Evolutionary conservation across 139 green algal species (phyloP), one percentile per base, ranked within the genome.

Genomic region (Chlamydomonas asymmetrica): DNA sequence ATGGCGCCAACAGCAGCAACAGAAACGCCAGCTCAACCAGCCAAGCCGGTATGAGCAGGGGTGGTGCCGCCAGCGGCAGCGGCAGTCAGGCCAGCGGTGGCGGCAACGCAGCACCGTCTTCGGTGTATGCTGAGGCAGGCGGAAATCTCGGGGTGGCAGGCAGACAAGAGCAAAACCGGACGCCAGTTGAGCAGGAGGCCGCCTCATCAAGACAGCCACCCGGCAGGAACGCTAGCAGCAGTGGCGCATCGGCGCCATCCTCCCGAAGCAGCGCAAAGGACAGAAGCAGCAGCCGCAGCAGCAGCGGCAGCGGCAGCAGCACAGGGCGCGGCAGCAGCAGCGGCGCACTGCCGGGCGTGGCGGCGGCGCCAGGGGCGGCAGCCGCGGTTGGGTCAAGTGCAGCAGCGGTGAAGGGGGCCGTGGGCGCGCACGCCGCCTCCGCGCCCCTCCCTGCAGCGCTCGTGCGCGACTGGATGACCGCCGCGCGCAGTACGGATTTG

Each of bases 391-490:
- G 20, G 20, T 4, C 35, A 52, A 37, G 16, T 23, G 37, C 37
- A 31, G 63, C 35, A 31, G 8, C 8, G 39, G 37, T 35, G 63
- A 37, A 35, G 37, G 8, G 37, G 25, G 31, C 37, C 8, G 63
- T 39, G 8, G 25, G 60, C 31, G 6, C 48, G n/a, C n/a, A n/a
- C 39, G 61, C 32, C 25, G 60, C 22, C 40, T 8, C 43, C 61
- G 35, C 18, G 40, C 32, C 23, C 35, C 72, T 10, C 52, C 32
- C 59, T 65, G 41, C 66, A 39, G 10, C 18, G 35, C 59, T 72
- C 34, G 45, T 75, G 9, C 38, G 34, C n/a, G 64, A 74, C 32
- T 80, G 74, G 74, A 69, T 80, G 41, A 50, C 48, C 13, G 74
- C 74, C 5, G 74, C 74, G 7, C 60, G 61, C 32, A 29, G 64